Base-by-base conservation (phyloP, 495 filamentous ascomycete species). In the Elasticomyces elasticus region DNA sequence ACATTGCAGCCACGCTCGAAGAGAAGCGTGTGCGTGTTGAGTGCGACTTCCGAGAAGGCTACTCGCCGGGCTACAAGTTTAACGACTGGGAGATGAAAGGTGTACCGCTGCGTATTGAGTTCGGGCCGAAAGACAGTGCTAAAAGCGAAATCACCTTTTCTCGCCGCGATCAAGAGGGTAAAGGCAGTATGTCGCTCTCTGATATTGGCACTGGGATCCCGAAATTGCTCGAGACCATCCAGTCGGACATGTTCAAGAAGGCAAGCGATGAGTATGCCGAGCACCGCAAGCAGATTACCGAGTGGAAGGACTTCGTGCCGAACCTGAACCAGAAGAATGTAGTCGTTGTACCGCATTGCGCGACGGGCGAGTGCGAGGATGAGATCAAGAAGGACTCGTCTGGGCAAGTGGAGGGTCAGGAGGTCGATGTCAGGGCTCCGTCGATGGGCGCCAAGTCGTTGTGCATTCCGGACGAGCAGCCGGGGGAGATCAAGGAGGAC, bases 391-490 rank as follows among this genome's bases (percentile, higher is more conserved):
- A 94, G 41, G 84, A 82, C 46, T 77, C 73, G 31, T 25, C 54
- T 6, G 59, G 59, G 10, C 33, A 61, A 20, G 49, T 56, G 20
- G 59, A 62, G 45, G 59, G 59, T n/a, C 52, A 56, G 23, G 79
- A 87, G 12, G 81, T 88, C 59, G 87, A 89, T 63, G 76, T 85
- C 61, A 83, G 81, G 63, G 86, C 85, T 19, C 92, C 94, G 43
- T 84, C 80, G 58, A 97, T 97, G 94, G 92, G 92, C 56, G 94
- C 92, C 64, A 98, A 98, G 81, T 86, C 81, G 56, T 76, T 98
- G 63, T 98, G 92, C 69, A 96, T 98, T 76, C 92, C 94, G 20
- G 95, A 95, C 65, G 87, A 97, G 59, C 92, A 97, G 76, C 89
- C 91, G 31, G 87, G 82, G 31, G 58, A 54, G 15, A 69, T 95